Evolutionary conservation across 2,329 filamentous ascomycete species (phyloP).

Genomic region (Ceratocystis albifundus): DNA sequence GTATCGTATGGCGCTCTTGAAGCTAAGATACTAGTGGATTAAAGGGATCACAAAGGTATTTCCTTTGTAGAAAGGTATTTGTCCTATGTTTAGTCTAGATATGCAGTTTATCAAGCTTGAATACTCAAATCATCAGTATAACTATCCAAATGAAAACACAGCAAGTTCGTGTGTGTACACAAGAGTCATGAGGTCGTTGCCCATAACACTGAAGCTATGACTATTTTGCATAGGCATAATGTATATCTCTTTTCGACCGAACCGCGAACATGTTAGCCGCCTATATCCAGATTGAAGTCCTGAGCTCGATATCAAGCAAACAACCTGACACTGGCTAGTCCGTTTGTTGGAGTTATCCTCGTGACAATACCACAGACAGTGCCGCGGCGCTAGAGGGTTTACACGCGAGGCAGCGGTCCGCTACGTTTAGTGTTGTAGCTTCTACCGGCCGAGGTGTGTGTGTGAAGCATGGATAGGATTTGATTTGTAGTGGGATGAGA

Average conservation of each 20-base stretch:
- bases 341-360: background rate
- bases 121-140: background rate
- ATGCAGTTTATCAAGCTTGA: background rate
- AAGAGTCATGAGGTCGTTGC: background rate
- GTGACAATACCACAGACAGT: too few species aligned
- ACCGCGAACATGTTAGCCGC: background rate
- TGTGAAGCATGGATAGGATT: background rate
- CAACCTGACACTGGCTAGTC: background rate
- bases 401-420: background rate
- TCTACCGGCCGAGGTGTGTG: background rate
- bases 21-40: conserved; percentile 74
- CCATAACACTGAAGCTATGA: background rate
- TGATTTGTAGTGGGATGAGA: background rate
- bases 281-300: background rate
- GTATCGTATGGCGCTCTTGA: conserved; percentile 72
- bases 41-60: conserved; percentile 8
- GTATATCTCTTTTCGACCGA: background rate
- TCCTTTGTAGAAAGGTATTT: too few species aligned
- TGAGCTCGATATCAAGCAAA: background rate
- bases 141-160: background rate
- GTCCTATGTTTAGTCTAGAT: background rate
- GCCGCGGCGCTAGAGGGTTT: background rate
- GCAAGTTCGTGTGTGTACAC: background rate
- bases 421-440: background rate
- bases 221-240: background rate